Conservation (phyloP, 148 eudicot genomes). For the Fagopyrum homotropicum region DNA sequence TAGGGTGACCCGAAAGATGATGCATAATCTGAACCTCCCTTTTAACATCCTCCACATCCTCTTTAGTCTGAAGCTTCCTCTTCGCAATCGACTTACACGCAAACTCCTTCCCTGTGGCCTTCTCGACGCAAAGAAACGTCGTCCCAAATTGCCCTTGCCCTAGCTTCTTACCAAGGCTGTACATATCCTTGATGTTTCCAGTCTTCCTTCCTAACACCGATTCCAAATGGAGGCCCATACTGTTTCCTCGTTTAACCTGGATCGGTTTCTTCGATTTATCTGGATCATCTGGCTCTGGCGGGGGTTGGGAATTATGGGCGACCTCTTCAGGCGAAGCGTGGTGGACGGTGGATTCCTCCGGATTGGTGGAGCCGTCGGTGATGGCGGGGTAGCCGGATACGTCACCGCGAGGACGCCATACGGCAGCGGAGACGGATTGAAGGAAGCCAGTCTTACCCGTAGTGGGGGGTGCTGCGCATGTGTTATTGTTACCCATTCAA, state of each 20-base stretch:
- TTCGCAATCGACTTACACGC: slow-evolving; percentile 21
- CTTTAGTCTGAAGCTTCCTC: slow-evolving; percentile 5
- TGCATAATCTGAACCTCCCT: slow-evolving; percentile 26
- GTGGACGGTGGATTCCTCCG: background rate
- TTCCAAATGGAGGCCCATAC: slow-evolving; percentile 25
- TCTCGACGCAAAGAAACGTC: slow-evolving; percentile 19
- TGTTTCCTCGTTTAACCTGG: slow-evolving; percentile 20
- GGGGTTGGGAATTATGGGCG: background rate
- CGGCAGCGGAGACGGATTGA: slow-evolving; percentile 41
- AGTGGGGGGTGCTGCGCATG: slow-evolving; percentile 23
- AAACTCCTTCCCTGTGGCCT: slow-evolving; percentile 14
- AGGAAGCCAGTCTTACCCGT: slow-evolving; percentile 25
- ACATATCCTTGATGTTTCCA: slow-evolving; percentile 10
- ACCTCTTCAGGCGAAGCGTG: slow-evolving; percentile 13
- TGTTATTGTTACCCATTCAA: slow-evolving; percentile 33
- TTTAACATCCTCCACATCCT: slow-evolving; percentile 19
- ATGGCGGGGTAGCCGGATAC: slow-evolving; percentile 16
- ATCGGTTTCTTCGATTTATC: background rate
- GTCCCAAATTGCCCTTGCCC: slow-evolving; percentile 22
- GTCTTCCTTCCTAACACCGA: slow-evolving; percentile 28
- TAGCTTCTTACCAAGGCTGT: slow-evolving; percentile 13
- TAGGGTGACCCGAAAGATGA: slow-evolving; percentile 11
- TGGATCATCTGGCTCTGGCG: background rate
- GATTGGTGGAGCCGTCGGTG: background rate
- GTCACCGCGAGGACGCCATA: slow-evolving; percentile 26